A percentile compares a stretch with the other conserved stretches of the same genome.
These are phyloP conservation scores for Eimeria falciformis DNA, from an alignment of 169 alveolate species.

Conservation along the genomic window DNA sequence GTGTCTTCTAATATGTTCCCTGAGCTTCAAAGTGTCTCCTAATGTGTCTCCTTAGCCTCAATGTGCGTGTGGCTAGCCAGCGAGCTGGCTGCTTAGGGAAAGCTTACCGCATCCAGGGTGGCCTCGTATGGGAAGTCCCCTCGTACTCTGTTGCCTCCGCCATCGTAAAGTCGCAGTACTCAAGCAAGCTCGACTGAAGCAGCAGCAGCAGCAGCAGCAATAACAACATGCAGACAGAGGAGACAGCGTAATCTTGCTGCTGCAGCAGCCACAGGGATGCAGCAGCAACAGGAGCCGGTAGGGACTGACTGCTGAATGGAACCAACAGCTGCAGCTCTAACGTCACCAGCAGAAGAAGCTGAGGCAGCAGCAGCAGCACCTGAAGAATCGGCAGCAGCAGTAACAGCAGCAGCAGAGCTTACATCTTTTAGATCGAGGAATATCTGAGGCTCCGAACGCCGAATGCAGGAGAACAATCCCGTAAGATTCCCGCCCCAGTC, in stretches of 20 bases:
- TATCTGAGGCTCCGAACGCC: slow-evolving; percentile 13
- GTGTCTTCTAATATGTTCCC: too few relatives aligned
- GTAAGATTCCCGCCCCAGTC: neutral
- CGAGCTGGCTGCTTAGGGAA: too few relatives aligned
- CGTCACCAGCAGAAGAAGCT: neutral
- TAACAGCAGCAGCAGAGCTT: slow-evolving; percentile 28
- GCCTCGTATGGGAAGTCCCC: neutral
- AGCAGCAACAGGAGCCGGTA: slow-evolving; percentile 18
- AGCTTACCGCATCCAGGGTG: slow-evolving; percentile 47
- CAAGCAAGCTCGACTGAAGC: slow-evolving; percentile 64
- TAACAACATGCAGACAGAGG: neutral
- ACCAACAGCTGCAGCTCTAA: neutral
- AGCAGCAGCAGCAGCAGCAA: slow-evolving; percentile 53
- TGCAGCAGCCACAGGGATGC: neutral
- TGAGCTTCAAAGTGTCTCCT: too few relatives aligned
- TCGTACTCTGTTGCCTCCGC: slow-evolving; percentile 50
- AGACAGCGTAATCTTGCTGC: neutral
- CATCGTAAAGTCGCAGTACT: slow-evolving; percentile 77
- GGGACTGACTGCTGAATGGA: neutral
- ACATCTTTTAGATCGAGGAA: slow-evolving; percentile 64
- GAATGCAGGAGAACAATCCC: neutral
- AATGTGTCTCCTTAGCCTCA: too few relatives aligned
- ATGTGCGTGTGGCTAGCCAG: too few relatives aligned
- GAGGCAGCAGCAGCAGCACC: neutral
- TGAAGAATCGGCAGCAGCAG: slow-evolving; percentile 7